phyloP scores from a whole-genome alignment of 2,329 filamentous ascomycete genomes.

The Pseudogymnoascus sp. region DNA sequence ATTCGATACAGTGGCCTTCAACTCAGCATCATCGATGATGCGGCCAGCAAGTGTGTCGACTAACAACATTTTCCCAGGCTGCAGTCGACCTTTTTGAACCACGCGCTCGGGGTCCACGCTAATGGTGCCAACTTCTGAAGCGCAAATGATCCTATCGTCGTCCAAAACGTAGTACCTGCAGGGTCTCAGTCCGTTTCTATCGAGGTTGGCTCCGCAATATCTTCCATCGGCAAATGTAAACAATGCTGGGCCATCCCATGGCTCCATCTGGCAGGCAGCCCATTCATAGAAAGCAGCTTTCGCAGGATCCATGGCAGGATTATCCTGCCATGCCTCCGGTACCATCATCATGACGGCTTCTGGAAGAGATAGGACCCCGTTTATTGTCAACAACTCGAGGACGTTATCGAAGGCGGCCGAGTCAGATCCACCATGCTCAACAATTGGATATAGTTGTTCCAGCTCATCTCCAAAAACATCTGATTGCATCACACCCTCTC shows the following conservation, averaged over 20 bases:
- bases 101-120: conserved; percentile 82
- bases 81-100: conserved; percentile 84
- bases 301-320: conserved; percentile 80
- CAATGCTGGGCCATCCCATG: conserved; percentile 92
- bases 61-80: conserved; percentile 91
- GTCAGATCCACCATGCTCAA: conserved; percentile 93
- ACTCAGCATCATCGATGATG: conserved; percentile 87
- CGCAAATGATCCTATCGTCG: conserved; percentile 94
- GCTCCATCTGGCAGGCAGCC: conserved; percentile 98
- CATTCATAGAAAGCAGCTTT: conserved; percentile 98
- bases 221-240: conserved; percentile 96
- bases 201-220: conserved; percentile 93
- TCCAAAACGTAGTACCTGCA: conserved; percentile 97
- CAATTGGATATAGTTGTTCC: conserved; percentile 82
- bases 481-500: conserved; percentile 90
- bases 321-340: conserved; percentile 95
- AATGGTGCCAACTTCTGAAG: conserved; percentile 92
- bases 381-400: conserved; percentile 85
- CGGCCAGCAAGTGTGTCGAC: conserved; percentile 86
- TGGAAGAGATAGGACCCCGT: conserved; percentile 87
- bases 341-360: conserved; percentile 99
- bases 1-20: conserved; percentile 81
- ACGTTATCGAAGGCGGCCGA: conserved; percentile 98
- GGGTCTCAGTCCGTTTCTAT: conserved; percentile 88
- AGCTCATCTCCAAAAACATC: conserved; percentile 88